phyloP scores from a whole-genome alignment of 208 protist species.

The Trypanosoma theileri region DNA sequence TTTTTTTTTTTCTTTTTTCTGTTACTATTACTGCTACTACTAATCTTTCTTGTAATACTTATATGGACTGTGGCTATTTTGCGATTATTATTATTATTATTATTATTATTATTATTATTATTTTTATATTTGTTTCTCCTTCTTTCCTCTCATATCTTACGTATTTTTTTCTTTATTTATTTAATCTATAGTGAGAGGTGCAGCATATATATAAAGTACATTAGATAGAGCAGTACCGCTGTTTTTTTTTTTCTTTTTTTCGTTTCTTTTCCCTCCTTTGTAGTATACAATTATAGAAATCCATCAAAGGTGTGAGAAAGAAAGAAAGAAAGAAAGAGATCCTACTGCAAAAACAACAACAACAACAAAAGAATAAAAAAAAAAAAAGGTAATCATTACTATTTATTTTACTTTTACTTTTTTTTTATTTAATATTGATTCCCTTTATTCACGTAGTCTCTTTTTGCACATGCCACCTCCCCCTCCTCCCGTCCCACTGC shows the following conservation, averaged over 20 bases:
- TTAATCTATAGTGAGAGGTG: neutral
- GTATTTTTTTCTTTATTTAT: slow-evolving; percentile 20
- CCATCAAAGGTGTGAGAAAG: too few relatives aligned
- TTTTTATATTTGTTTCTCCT: slow-evolving; percentile 9
- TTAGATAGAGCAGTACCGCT: neutral
- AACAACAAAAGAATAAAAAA: too few relatives aligned
- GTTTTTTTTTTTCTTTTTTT: too few relatives aligned
- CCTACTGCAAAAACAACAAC: too few relatives aligned
- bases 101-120: neutral
- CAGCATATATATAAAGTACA: slow-evolving; percentile 6
- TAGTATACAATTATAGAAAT: too few relatives aligned
- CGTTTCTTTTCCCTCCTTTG: too few relatives aligned
- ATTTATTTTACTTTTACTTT: slow-evolving; percentile 17
- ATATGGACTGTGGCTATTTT: neutral
- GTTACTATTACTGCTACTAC: neutral
- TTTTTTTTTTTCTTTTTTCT: too few relatives aligned
- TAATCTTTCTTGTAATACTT: too few relatives aligned
- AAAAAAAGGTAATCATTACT: too few relatives aligned
- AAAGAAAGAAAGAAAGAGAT: too few relatives aligned
- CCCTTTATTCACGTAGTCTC: neutral
- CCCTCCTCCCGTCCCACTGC: neutral
- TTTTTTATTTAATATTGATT: neutral
- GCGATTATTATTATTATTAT: too few relatives aligned
- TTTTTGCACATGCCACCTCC: slow-evolving; percentile 1
- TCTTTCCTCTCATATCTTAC: neutral